Evolutionary conservation across 805 yeast genomes (phyloP).

Genomic region (Saturnispora besseyi): DNA sequence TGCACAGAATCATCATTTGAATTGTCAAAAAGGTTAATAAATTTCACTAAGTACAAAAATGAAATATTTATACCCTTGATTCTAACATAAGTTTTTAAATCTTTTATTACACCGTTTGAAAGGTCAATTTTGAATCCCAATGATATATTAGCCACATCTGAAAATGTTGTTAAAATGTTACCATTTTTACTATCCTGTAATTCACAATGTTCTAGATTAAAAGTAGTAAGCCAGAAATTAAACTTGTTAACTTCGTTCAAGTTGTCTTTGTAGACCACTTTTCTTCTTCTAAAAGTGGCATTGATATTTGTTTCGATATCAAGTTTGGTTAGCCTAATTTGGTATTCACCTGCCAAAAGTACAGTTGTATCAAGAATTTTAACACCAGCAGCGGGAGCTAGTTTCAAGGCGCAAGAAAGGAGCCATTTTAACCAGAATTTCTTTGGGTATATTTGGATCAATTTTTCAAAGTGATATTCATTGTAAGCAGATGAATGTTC

Average conservation of each 20-base stretch:
- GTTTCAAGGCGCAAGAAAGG: constrained; percentile 11
- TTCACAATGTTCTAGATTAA: constrained; percentile 4
- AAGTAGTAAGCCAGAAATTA: constrained; percentile 7
- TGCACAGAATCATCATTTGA: neutral
- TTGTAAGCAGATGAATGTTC: neutral
- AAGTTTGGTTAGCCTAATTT: constrained; percentile 1
- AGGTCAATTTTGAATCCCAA: constrained; percentile 15
- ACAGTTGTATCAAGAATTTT: constrained; percentile 13
- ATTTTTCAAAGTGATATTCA: constrained; percentile 14
- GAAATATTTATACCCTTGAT: constrained; percentile 14
- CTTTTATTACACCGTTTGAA: constrained; percentile 14
- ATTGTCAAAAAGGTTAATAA: neutral
- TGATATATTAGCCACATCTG: constrained; percentile 4
- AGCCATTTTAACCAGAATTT: constrained; percentile 11
- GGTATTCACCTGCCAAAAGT: neutral
- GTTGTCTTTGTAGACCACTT: constrained; percentile 1
- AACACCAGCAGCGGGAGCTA: constrained; percentile 19
- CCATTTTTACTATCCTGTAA: neutral
- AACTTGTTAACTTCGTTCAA: neutral
- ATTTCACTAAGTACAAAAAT: constrained; percentile 11
- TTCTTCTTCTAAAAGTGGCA: constrained; percentile 1
- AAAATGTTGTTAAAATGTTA: constrained; percentile 8
- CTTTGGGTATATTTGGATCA: constrained; percentile 16
- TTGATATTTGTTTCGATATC: constrained; percentile 9
- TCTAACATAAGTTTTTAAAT: constrained; percentile 10